Conservation (phyloP, 202 grass and related monocot species). For the Schoenoplectus tabernaemontani region DNA sequence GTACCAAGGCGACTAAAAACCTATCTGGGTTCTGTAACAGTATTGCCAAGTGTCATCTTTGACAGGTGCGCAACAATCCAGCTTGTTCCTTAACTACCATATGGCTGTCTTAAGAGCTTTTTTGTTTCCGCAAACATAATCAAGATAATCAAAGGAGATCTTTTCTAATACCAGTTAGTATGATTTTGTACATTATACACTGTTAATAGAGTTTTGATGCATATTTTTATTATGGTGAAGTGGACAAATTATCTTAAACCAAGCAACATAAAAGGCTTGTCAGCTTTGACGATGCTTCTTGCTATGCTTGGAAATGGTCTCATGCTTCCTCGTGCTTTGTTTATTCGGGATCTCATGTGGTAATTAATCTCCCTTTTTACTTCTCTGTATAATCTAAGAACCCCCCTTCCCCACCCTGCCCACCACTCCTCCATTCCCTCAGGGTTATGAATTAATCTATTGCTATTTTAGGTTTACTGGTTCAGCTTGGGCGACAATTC, state of each 20-base stretch:
- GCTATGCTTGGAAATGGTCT: constrained; percentile 96
- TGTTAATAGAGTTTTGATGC: background rate
- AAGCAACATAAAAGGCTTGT: constrained; percentile 94
- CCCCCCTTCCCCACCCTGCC: too few relatives aligned
- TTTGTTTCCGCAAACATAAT: background rate
- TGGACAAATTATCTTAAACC: constrained; percentile 99
- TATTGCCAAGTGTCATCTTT: background rate
- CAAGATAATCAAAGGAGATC: background rate
- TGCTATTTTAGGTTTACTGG: constrained; percentile 73
- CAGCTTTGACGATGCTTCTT: constrained; percentile 94
- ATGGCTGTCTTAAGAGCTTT: background rate
- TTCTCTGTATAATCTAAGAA: constrained; percentile 14
- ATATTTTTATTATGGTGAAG: constrained; percentile 43
- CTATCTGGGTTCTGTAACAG: background rate
- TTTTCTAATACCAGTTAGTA: background rate
- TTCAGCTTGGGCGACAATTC: constrained; percentile 62
- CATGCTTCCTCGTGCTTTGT: constrained; percentile 96
- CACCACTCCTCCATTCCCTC: background rate
- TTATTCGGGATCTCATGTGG: constrained; percentile 98
- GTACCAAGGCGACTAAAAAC: background rate
- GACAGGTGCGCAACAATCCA: background rate
- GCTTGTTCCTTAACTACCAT: background rate
- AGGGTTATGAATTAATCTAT: constrained; percentile 16
- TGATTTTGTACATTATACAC: background rate
- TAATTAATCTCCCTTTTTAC: constrained; percentile 32